phyloP scores from a whole-genome alignment of 2,329 filamentous ascomycete species.

The Pseudonectria foliicola region DNA sequence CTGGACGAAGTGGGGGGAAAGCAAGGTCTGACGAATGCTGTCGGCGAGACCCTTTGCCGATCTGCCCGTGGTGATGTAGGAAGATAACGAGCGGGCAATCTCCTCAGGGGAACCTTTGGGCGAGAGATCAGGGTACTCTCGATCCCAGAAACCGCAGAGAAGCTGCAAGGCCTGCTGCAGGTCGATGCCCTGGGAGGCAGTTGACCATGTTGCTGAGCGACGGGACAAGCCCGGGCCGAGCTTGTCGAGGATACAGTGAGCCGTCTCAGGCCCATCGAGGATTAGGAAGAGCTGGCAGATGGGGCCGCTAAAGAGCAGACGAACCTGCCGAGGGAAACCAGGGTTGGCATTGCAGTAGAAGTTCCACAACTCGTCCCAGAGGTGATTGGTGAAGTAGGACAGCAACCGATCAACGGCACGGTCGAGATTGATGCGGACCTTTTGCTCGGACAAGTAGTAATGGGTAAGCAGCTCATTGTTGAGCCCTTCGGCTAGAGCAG shows the following conservation, averaged over 20 bases:
- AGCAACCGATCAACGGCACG: conserved; percentile 29
- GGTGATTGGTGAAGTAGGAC: conserved; percentile 22
- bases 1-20: conserved; percentile 30
- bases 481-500: conserved; percentile 27
- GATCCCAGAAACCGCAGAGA: conserved; percentile 29
- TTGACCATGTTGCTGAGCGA: conserved; percentile 26
- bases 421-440: conserved; percentile 28
- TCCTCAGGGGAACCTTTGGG: conserved; percentile 28
- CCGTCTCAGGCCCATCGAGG: conserved; percentile 29
- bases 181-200: conserved; percentile 25
- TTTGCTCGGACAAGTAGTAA: conserved; percentile 29
- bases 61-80: conserved; percentile 22
- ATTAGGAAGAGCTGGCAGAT: conserved; percentile 31
- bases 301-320: conserved; percentile 29
- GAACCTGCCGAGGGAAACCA: conserved; percentile 24
- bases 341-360: conserved; percentile 26
- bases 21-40: conserved; percentile 22
- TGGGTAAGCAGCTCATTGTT: conserved; percentile 31
- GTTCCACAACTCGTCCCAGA: conserved; percentile 31
- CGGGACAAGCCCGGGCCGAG: conserved; percentile 29
- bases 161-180: conserved; percentile 28
- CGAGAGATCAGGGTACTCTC: conserved; percentile 27
- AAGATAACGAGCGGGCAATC: conserved; percentile 25
- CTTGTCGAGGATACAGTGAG: conserved; percentile 28
- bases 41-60: conserved; percentile 24